Conservation (phyloP, 495 filamentous ascomycete species). For the Astrothelium macrocarpum region DNA sequence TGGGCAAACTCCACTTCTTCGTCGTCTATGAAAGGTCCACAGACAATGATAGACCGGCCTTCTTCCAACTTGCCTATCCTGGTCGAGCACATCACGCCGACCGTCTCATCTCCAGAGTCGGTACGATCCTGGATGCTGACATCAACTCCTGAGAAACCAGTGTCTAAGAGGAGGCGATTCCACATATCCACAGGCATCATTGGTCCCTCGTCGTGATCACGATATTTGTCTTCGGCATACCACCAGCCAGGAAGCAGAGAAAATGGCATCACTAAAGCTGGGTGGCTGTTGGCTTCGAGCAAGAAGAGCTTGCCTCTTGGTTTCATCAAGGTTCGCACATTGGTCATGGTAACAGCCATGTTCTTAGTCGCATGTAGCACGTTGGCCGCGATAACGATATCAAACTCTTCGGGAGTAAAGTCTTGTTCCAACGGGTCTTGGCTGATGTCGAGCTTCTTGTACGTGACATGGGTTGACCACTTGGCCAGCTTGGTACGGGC, state of each 20-base stretch:
- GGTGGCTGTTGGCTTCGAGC: slow-evolving; percentile 8
- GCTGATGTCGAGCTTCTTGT: too few relatives aligned
- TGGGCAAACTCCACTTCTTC: not conserved
- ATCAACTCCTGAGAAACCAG: slow-evolving; percentile 24
- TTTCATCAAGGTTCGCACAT: slow-evolving; percentile 14
- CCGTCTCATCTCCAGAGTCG: not conserved
- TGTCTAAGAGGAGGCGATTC: slow-evolving; percentile 16
- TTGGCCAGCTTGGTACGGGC: too few relatives aligned
- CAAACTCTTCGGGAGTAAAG: too few relatives aligned
- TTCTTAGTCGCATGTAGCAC: slow-evolving; percentile 17
- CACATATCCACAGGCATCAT: slow-evolving; percentile 12
- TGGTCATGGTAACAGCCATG: slow-evolving; percentile 10
- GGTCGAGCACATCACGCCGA: not conserved
- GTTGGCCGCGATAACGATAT: slow-evolving; percentile 15
- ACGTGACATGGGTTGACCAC: too few relatives aligned
- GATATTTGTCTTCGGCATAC: not conserved
- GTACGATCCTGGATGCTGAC: not conserved
- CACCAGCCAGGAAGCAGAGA: not conserved
- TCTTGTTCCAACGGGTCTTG: too few relatives aligned
- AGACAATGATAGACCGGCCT: not conserved
- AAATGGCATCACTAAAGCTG: not conserved
- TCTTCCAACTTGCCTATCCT: not conserved
- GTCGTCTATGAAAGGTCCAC: not conserved
- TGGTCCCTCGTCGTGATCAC: not conserved
- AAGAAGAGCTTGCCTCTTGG: slow-evolving; percentile 18